These are phyloP conservation scores for Capsicum chinense DNA, from an alignment of 257 asterid species.

Conservation along the genomic window DNA sequence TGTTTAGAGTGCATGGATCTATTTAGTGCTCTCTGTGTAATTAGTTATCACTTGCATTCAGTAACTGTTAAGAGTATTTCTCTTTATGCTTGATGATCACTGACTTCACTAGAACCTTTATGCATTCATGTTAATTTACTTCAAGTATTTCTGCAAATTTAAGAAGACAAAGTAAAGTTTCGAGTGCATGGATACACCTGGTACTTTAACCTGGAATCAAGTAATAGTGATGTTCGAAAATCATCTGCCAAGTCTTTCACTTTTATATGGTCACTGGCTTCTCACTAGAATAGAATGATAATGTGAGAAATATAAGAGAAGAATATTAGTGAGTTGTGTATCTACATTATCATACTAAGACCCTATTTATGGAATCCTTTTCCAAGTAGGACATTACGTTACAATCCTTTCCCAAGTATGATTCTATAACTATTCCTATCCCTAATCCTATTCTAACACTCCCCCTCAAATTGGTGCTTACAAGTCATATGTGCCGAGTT, in stretches of 20 bases:
- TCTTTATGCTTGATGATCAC: constrained; percentile 12
- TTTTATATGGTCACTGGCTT: constrained; percentile 6
- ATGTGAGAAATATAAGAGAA: no score
- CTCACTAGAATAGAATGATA: neutral
- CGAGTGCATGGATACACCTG: neutral
- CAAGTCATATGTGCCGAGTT: no score
- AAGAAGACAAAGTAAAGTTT: neutral
- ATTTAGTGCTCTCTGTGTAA: neutral
- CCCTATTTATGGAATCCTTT: no score
- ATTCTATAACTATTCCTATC: no score
- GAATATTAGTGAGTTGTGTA: no score
- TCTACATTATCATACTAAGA: no score
- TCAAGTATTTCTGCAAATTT: neutral
- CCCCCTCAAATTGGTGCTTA: no score
- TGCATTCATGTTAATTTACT: neutral
- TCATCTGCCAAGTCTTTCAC: neutral
- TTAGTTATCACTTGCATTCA: neutral
- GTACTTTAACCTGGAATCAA: neutral
- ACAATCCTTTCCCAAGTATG: no score
- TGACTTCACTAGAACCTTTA: neutral
- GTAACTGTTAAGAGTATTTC: neutral
- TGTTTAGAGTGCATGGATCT: neutral
- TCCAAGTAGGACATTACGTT: no score
- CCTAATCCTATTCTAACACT: no score
- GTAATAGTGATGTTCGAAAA: neutral